These are phyloP conservation scores for Aspergillus fijiensis DNA, from an alignment of 2,329 filamentous ascomycete species.

Conservation along the genomic window DNA sequence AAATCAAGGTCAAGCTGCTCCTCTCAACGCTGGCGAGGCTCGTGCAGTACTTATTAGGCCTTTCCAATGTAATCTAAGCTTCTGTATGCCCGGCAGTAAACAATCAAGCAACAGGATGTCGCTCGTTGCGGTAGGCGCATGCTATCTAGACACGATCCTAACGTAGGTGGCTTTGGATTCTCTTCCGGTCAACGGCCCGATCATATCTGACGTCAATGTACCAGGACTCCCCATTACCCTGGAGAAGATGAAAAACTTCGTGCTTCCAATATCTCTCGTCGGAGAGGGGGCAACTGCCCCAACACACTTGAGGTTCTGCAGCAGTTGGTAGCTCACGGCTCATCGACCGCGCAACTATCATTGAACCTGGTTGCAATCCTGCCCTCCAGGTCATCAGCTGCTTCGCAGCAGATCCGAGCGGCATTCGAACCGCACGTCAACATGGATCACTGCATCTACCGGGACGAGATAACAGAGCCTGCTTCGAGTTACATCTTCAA, in stretches of 20 bases:
- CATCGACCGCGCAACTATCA: conserved; percentile 12
- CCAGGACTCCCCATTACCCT: conserved; percentile 57
- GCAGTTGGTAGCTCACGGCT: conserved; percentile 52
- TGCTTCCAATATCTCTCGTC: conserved; percentile 57
- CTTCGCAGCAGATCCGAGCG: conserved; percentile 52
- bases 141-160: conserved; percentile 70
- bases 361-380: conserved; percentile 50
- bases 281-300: conserved; percentile 70
- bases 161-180: conserved; percentile 46
- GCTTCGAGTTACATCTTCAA: conserved; percentile 70
- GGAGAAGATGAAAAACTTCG: conserved; percentile 71
- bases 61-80: background rate
- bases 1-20: background rate
- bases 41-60: background rate
- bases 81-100: background rate
- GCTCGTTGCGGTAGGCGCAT: conserved; percentile 65
- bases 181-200: background rate
- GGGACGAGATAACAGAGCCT: conserved; percentile 54
- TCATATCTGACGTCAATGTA: conserved; percentile 9
- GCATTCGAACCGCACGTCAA: conserved; percentile 56
- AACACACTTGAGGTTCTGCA: conserved; percentile 71
- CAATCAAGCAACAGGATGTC: conserved; percentile 40
- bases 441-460: conserved; percentile 60
- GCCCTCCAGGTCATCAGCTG: conserved; percentile 54
- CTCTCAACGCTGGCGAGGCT: background rate